A percentile compares a stretch with the other conserved stretches of the same genome.
phyloP scores from a whole-genome alignment of 2,329 filamentous ascomycete species.

The Ilyonectria destructans region DNA sequence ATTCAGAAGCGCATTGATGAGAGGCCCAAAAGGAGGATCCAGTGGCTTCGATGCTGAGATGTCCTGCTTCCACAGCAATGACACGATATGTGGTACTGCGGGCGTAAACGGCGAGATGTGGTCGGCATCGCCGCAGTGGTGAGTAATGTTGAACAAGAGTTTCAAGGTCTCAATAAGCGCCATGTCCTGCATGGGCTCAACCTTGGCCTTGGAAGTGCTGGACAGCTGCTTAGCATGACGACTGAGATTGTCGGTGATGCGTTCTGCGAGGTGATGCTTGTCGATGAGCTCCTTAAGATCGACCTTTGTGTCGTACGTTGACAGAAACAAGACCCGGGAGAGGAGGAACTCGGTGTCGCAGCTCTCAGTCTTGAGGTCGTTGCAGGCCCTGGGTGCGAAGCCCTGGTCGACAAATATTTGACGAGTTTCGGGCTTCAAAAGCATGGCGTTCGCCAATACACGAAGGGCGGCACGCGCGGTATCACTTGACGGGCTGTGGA shows the following conservation, averaged over 20 bases:
- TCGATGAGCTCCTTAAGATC: constrained; percentile 65
- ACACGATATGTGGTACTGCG: constrained; percentile 79
- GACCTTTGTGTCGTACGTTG: constrained; percentile 66
- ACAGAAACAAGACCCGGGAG: constrained; percentile 63
- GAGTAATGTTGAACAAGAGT: constrained; percentile 89
- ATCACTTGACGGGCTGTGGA: constrained; percentile 74
- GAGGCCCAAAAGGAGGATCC: constrained; percentile 78
- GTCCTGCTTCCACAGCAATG: constrained; percentile 75
- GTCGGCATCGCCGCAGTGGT: constrained; percentile 73
- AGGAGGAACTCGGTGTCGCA: constrained; percentile 89
- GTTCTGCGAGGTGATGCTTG: constrained; percentile 63
- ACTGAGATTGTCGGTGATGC: constrained; percentile 78
- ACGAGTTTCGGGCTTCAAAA: constrained; percentile 66
- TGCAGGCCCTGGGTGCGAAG: constrained; percentile 75
- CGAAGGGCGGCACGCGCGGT: constrained; percentile 84
- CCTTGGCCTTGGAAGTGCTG: constrained; percentile 51
- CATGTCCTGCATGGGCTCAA: constrained; percentile 80
- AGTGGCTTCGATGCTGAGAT: constrained; percentile 77
- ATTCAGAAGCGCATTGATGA: constrained; percentile 88
- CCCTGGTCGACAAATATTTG: constrained; percentile 60
- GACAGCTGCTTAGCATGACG: constrained; percentile 74
- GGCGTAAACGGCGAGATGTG: constrained; percentile 75
- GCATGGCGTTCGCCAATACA: constrained; percentile 85
- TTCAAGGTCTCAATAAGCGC: constrained; percentile 89
- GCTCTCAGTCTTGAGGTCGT: constrained; percentile 80